Percentiles rank a stretch among this genome's conserved stretches.
These are phyloP conservation scores for Lunularia cruciata DNA, from an alignment of 225 moss, liverwort and hornwort genomes.

Conservation along the genomic window DNA sequence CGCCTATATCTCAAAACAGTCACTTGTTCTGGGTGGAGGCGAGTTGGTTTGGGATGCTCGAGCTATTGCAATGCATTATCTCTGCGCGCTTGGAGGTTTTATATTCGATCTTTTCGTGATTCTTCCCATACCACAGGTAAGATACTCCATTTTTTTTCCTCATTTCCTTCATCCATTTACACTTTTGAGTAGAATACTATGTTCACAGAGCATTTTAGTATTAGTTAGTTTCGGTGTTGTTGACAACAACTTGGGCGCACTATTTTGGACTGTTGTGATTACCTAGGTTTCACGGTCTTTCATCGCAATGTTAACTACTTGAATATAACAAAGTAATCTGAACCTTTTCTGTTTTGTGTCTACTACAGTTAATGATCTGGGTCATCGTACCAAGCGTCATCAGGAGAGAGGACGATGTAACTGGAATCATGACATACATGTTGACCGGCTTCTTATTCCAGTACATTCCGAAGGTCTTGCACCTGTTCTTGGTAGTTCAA, in stretches of 20 bases:
- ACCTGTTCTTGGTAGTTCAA: conserved; percentile 57
- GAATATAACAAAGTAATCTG: not conserved
- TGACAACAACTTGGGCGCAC: not conserved
- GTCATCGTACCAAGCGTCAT: conserved; percentile 59
- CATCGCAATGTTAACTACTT: no score
- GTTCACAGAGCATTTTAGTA: no score
- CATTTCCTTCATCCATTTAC: no score
- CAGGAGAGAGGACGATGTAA: conserved; percentile 42
- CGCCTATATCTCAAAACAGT: conserved; percentile 64
- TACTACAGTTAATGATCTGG: conserved; percentile 67
- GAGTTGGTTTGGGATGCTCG: conserved; percentile 85
- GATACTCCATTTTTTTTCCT: not conserved
- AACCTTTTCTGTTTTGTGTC: not conserved
- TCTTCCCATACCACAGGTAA: conserved; percentile 74
- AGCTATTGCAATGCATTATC: conserved; percentile 64
- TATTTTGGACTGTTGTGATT: no score
- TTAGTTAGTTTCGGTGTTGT: no score
- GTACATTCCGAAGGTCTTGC: conserved; percentile 73
- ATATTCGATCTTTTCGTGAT: conserved; percentile 77
- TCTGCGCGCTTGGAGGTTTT: conserved; percentile 56
- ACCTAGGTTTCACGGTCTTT: no score
- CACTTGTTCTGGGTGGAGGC: conserved; percentile 66
- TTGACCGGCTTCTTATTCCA: conserved; percentile 63
- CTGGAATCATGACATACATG: conserved; percentile 58
- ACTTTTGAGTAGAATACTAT: no score